phyloP scores from a whole-genome alignment of 2,329 filamentous ascomycete species.

The Cladosporium oxysporum region DNA sequence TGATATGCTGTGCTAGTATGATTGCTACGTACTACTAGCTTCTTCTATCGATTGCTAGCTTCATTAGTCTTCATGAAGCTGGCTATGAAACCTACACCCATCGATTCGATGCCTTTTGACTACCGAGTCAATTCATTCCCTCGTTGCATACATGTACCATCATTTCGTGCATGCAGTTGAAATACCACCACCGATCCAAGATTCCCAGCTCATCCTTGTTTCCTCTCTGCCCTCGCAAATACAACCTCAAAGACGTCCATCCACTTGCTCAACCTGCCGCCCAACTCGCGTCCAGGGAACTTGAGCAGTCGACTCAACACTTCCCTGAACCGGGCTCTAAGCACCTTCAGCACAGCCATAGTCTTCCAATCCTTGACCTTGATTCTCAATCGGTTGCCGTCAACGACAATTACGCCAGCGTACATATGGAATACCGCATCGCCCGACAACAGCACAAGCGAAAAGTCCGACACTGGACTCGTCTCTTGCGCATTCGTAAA shows the following conservation, averaged over 20 bases:
- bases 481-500: conserved; percentile 91
- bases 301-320: conserved; percentile 72
- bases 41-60: neutral
- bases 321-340: conserved; percentile 73
- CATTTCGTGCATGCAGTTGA: neutral
- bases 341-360: conserved; percentile 81
- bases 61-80: neutral
- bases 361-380: conserved; percentile 85
- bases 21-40: neutral
- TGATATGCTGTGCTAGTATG: neutral
- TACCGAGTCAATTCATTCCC: neutral
- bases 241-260: conserved; percentile 39
- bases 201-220: neutral
- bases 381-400: conserved; percentile 84
- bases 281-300: conserved; percentile 43
- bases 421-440: conserved; percentile 90
- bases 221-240: conserved; percentile 28
- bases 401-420: conserved; percentile 80
- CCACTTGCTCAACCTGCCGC: conserved; percentile 45
- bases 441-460: conserved; percentile 80
- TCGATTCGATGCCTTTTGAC: neutral
- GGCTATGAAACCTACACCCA: neutral
- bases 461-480: conserved; percentile 64
- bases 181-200: neutral
- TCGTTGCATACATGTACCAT: neutral